These are phyloP conservation scores for Phytophthora parvispora DNA, from an alignment of 352 stramenopile species.

Conservation along the genomic window DNA sequence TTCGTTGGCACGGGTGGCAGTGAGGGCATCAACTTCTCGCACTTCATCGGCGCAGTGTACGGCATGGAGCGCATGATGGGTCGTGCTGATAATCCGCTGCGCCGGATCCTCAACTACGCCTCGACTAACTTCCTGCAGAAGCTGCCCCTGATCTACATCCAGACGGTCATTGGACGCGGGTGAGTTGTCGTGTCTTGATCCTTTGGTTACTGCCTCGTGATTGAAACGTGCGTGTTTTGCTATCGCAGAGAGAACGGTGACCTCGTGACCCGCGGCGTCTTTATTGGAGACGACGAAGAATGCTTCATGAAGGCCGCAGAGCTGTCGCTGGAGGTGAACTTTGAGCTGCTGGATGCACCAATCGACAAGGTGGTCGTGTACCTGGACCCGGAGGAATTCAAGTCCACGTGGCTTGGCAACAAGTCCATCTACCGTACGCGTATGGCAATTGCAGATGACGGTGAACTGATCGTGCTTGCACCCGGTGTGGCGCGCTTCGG, in stretches of 20 bases:
- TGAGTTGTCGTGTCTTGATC: slow-evolving; percentile 15
- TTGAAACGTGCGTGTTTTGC: neutral
- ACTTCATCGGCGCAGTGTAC: slow-evolving; percentile 98
- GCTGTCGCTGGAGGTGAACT: slow-evolving; percentile 97
- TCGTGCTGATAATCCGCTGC: slow-evolving; percentile 95
- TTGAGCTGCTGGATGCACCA: slow-evolving; percentile 93
- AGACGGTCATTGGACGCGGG: slow-evolving; percentile 95
- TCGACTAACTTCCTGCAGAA: slow-evolving; percentile 93
- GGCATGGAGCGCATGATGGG: slow-evolving; percentile 99
- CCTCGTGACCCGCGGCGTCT: slow-evolving; percentile 93
- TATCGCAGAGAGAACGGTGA: slow-evolving; percentile 53
- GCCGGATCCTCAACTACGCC: slow-evolving; percentile 97
- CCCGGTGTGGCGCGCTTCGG: slow-evolving; percentile 96
- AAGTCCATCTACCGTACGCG: slow-evolving; percentile 98
- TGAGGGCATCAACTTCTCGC: slow-evolving; percentile 98
- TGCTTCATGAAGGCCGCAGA: slow-evolving; percentile 97
- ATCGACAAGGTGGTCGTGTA: slow-evolving; percentile 97
- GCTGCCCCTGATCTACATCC: slow-evolving; percentile 96
- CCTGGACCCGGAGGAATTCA: slow-evolving; percentile 97
- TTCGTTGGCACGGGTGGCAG: slow-evolving; percentile 96
- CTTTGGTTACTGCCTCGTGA: slow-evolving; percentile 8
- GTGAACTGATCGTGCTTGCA: slow-evolving; percentile 96
- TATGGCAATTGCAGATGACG: slow-evolving; percentile 97
- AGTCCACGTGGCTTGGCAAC: slow-evolving; percentile 99
- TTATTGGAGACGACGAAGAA: slow-evolving; percentile 97